phyloP scores from a whole-genome alignment of 2,329 filamentous ascomycete species.

The Berkeleyomyces rouxiae region DNA sequence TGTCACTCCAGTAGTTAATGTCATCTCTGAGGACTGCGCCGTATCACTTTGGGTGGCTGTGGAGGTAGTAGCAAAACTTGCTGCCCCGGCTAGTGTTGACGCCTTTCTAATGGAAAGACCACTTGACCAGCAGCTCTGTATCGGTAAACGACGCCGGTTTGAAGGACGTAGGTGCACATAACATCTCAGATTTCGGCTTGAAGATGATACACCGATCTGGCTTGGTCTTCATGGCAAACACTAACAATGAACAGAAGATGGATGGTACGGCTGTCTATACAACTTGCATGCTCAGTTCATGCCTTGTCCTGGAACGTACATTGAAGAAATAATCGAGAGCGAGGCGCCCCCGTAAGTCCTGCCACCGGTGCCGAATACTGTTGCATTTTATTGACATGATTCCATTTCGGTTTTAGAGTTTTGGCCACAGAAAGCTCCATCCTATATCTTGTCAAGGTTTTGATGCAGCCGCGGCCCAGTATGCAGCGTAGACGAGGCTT shows the following conservation, averaged over 20 bases:
- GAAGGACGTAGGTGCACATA: constrained; percentile 11
- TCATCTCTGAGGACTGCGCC: constrained; percentile 20
- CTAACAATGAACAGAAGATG: constrained; percentile 8
- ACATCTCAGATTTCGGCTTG: neutral
- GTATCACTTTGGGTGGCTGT: constrained; percentile 32
- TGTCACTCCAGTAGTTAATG: constrained; percentile 27
- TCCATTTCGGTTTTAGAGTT: constrained; percentile 19
- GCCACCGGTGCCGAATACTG: neutral
- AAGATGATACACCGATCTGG: neutral
- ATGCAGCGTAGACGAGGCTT: neutral
- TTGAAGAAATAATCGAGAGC: constrained; percentile 32
- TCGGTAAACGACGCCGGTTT: constrained; percentile 11
- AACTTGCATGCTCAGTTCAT: constrained; percentile 31
- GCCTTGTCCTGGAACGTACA: constrained; percentile 24
- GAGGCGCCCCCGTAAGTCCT: constrained; percentile 26
- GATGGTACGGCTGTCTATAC: constrained; percentile 31
- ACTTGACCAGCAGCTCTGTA: constrained; percentile 13
- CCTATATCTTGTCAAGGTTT: constrained; percentile 32
- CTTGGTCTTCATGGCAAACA: neutral
- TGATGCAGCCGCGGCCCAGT: constrained; percentile 5
- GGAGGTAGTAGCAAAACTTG: constrained; percentile 28
- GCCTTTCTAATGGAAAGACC: constrained; percentile 11
- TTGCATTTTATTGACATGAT: neutral
- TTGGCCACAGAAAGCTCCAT: constrained; percentile 28
- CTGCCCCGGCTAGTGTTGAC: constrained; percentile 16